A percentile compares a stretch with the other conserved stretches of the same genome.
phyloP scores from a whole-genome alignment of 495 filamentous ascomycete species.

The Talaromyces adpressus region DNA sequence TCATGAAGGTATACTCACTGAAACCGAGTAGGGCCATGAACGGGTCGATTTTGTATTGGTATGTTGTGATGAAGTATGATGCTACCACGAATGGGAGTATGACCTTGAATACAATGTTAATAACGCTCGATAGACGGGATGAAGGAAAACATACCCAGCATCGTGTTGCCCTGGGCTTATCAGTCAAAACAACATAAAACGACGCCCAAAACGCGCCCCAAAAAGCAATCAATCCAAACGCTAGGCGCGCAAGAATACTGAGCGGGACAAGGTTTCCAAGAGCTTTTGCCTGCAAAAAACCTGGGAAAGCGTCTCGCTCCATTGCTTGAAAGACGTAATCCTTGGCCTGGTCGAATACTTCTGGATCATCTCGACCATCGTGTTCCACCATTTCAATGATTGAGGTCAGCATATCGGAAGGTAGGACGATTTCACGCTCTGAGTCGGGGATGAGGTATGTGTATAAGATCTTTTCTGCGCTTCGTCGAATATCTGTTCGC shows the following conservation, averaged over 20 bases:
- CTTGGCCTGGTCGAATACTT: conserved; percentile 94
- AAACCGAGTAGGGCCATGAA: conserved; percentile 79
- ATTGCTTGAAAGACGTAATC: conserved; percentile 99
- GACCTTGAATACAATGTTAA: conserved; percentile 46
- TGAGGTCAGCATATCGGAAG: conserved; percentile 72
- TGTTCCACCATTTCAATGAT: conserved; percentile 83
- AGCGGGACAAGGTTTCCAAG: conserved; percentile 90
- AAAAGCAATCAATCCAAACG: conserved; percentile 78
- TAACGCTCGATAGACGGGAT: neutral
- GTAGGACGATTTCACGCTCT: conserved; percentile 90
- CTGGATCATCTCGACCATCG: conserved; percentile 84
- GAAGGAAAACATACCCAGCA: conserved; percentile 63
- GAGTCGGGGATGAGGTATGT: conserved; percentile 88
- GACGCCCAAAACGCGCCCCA: conserved; percentile 91
- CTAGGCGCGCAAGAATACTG: conserved; percentile 73
- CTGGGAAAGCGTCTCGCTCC: conserved; percentile 97
- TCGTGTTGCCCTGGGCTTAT: conserved; percentile 64
- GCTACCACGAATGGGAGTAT: conserved; percentile 92
- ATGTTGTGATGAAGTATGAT: conserved; percentile 77
- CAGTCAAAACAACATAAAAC: conserved; percentile 85
- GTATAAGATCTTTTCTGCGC: conserved; percentile 95
- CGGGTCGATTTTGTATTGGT: conserved; percentile 92
- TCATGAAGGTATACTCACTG: conserved; percentile 93
- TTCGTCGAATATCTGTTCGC: conserved; percentile 79
- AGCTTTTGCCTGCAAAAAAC: conserved; percentile 89